Percentiles rank a stretch among this genome's conserved stretches.
Evolutionary conservation across 139 green algal species (phyloP).

Genomic region (Tetraselmis striata): DNA sequence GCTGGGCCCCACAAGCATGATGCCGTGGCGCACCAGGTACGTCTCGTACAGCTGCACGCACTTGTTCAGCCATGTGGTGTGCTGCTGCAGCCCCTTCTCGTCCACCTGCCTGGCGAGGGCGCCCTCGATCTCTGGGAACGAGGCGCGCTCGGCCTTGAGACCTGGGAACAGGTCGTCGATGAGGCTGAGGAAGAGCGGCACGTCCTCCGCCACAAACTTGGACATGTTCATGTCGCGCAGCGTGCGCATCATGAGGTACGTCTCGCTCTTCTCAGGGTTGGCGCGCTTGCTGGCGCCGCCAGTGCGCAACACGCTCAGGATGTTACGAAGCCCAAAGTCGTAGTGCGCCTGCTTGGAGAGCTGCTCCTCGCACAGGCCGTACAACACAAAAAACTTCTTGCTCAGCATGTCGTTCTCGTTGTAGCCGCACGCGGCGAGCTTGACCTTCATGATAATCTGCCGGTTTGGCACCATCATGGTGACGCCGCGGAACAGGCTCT

Average conservation of each 20-base stretch:
- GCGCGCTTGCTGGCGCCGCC: constrained; percentile 81
- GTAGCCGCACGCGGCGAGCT: constrained; percentile 87
- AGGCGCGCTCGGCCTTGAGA: constrained; percentile 62
- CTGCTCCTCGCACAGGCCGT: constrained; percentile 95
- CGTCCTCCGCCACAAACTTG: constrained; percentile 96
- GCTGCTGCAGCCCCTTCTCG: constrained; percentile 63
- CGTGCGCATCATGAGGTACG: constrained; percentile 73
- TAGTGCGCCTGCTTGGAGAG: constrained; percentile 96
- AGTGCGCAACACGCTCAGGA: constrained; percentile 83
- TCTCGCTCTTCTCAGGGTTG: constrained; percentile 73
- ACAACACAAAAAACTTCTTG: constrained; percentile 95
- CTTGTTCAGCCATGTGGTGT: constrained; percentile 85
- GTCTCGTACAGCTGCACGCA: constrained; percentile 96
- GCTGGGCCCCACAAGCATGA: constrained; percentile 87
- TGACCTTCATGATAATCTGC: constrained; percentile 64
- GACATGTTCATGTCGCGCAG: constrained; percentile 95
- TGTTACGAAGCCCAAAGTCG: constrained; percentile 95
- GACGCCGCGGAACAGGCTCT: constrained; percentile 91
- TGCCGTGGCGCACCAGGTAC: constrained; percentile 85
- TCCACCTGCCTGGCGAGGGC: constrained; percentile 47
- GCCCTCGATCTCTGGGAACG: constrained; percentile 64
- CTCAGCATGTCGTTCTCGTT: constrained; percentile 89
- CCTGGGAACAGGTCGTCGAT: constrained; percentile 93
- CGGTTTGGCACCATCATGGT: constrained; percentile 88
- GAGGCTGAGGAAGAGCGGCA: constrained; percentile 88